Evolutionary conservation across 192 early-diverging fungal species (phyloP).

Genomic region (Backusella circina): DNA sequence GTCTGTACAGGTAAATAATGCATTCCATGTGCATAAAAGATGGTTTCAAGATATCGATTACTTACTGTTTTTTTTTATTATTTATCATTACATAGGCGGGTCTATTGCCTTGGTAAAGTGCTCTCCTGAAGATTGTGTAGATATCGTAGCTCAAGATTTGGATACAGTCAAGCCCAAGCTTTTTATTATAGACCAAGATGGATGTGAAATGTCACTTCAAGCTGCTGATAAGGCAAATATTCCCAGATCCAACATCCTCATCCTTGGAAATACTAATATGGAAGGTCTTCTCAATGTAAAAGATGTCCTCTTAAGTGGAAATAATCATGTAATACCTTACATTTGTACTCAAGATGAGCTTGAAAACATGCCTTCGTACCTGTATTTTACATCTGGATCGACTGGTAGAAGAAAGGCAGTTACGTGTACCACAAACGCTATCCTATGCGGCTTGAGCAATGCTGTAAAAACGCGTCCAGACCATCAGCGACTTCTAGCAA

Average conservation of each 20-base stretch:
- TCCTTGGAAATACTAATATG: background rate
- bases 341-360: background rate
- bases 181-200: background rate
- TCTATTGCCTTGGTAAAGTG: background rate
- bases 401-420: background rate
- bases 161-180: background rate
- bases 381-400: background rate
- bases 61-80: no score
- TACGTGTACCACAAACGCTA: background rate
- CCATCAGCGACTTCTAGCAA: background rate
- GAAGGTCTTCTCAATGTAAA: background rate
- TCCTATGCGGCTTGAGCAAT: background rate
- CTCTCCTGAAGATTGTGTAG: background rate
- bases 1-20: background rate
- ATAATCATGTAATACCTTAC: background rate
- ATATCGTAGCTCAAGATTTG: background rate
- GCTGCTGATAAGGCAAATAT: background rate
- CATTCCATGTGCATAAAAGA: no score
- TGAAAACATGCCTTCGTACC: background rate
- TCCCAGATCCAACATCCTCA: background rate
- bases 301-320: background rate
- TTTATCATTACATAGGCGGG: background rate
- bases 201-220: background rate
- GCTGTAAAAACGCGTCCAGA: background rate
- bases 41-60: no score